Evolutionary conservation across 2,329 filamentous ascomycete species (phyloP).

Genomic region (Xylaria sp.): DNA sequence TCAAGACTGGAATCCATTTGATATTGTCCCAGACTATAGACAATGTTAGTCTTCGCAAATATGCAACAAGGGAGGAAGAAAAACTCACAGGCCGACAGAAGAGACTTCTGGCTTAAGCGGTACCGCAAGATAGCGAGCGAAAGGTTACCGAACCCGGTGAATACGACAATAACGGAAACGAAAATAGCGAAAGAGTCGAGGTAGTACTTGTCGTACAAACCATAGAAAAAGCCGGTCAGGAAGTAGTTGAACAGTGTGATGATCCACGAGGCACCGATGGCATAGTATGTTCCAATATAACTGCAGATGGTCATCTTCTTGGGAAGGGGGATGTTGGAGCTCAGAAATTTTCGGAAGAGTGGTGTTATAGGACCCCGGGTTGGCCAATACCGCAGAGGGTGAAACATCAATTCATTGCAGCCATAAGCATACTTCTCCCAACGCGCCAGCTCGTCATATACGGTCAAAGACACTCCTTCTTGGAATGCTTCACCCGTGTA

Average conservation of each 20-base stretch:
- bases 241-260: slow-evolving; percentile 81
- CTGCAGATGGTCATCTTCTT: slow-evolving; percentile 81
- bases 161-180: slow-evolving; percentile 51
- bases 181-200: slow-evolving; percentile 65
- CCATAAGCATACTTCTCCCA: slow-evolving; percentile 92
- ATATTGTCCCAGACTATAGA: slow-evolving; percentile 63
- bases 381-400: slow-evolving; percentile 79
- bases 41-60: slow-evolving; percentile 16
- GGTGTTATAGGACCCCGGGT: slow-evolving; percentile 81
- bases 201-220: slow-evolving; percentile 67
- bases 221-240: slow-evolving; percentile 74
- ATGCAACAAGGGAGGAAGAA: neutral
- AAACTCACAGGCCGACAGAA: slow-evolving; percentile 57
- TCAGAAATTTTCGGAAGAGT: slow-evolving; percentile 79
- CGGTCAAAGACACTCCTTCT: slow-evolving; percentile 84
- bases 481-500: slow-evolving; percentile 83
- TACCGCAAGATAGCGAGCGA: slow-evolving; percentile 69
- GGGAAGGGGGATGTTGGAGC: slow-evolving; percentile 77
- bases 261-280: slow-evolving; percentile 80
- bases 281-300: slow-evolving; percentile 84
- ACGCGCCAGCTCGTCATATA: slow-evolving; percentile 84
- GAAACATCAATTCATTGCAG: slow-evolving; percentile 84
- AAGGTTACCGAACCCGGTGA: slow-evolving; percentile 50
- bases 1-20: slow-evolving; percentile 59
- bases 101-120: slow-evolving; percentile 62